Evolutionary conservation across 2,329 filamentous ascomycete species (phyloP).

Genomic region (Sporothrix schenckii): DNA sequence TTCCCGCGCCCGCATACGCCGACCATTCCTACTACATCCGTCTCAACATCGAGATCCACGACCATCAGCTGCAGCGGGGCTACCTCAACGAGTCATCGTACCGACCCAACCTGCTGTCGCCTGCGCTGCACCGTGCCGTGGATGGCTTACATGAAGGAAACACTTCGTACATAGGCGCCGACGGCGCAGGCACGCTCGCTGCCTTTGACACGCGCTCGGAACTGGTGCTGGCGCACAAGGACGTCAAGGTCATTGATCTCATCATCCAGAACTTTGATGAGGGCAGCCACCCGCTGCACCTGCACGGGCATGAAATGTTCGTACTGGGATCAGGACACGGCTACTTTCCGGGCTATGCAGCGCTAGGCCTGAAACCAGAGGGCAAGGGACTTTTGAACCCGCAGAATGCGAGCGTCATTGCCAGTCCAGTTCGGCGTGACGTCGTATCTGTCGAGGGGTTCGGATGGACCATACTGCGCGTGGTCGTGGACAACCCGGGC

Average conservation of each 20-base stretch:
- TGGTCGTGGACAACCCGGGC: slow-evolving; percentile 56
- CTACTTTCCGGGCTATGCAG: slow-evolving; percentile 52
- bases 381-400: slow-evolving; percentile 45
- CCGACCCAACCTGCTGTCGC: slow-evolving; percentile 51
- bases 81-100: slow-evolving; percentile 62
- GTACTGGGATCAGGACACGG: slow-evolving; percentile 65
- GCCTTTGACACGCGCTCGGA: slow-evolving; percentile 49
- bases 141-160: slow-evolving; percentile 50
- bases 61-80: slow-evolving; percentile 60
- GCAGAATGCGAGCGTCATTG: slow-evolving; percentile 41
- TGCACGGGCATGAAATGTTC: slow-evolving; percentile 50
- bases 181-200: slow-evolving; percentile 53
- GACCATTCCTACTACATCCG: slow-evolving; percentile 59
- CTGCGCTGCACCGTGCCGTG: slow-evolving; percentile 55
- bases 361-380: slow-evolving; percentile 42
- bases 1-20: slow-evolving; percentile 51
- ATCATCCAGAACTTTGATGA: slow-evolving; percentile 51
- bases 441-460: slow-evolving; percentile 51
- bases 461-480: slow-evolving; percentile 54
- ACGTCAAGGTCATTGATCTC: slow-evolving; percentile 68
- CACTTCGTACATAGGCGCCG: slow-evolving; percentile 53
- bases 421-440: slow-evolving; percentile 54
- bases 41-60: slow-evolving; percentile 62
- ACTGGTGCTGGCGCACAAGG: slow-evolving; percentile 65
- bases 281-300: slow-evolving; percentile 38